Percentiles rank a stretch among this genome's conserved stretches.
Evolutionary conservation across 139 green algal species (phyloP).

Genomic region (Asterochloris erici): DNA sequence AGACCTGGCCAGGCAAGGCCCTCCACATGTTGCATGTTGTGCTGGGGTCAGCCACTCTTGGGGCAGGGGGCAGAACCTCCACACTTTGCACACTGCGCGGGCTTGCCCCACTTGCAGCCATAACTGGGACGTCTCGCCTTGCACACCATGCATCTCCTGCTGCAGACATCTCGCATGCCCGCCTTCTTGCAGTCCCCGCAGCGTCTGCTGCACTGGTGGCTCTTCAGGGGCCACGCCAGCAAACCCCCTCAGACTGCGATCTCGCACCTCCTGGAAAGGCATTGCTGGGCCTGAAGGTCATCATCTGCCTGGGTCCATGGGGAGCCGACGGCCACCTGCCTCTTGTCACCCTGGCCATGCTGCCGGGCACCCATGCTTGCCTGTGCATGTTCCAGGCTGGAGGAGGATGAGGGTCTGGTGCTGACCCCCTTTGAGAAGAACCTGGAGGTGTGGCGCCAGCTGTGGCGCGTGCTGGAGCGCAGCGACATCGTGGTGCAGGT

Average conservation of each 20-base stretch:
- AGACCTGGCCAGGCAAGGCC: slow-evolving; percentile 40
- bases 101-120: neutral
- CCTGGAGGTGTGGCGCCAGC: slow-evolving; percentile 97
- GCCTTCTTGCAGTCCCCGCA: too few species aligned
- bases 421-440: slow-evolving; percentile 99
- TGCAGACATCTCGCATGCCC: neutral
- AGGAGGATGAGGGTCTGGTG: slow-evolving; percentile 84
- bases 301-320: too few species aligned
- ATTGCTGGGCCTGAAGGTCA: too few species aligned
- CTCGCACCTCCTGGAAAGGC: too few species aligned
- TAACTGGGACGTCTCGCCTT: neutral
- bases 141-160: neutral
- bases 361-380: neutral
- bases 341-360: neutral
- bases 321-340: neutral
- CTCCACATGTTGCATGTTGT: neutral
- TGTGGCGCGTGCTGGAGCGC: slow-evolving; percentile 97
- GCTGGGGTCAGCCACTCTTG: neutral
- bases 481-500: slow-evolving; percentile 91
- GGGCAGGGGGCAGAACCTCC: neutral
- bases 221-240: too few species aligned
- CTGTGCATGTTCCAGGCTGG: slow-evolving; percentile 37
- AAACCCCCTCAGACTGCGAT: too few species aligned
- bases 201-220: too few species aligned
- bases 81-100: neutral